Percentiles rank a stretch among this genome's conserved stretches.
Evolutionary conservation across 345 rosid species (phyloP).

Genomic region (Pseudoturritis turrita): DNA sequence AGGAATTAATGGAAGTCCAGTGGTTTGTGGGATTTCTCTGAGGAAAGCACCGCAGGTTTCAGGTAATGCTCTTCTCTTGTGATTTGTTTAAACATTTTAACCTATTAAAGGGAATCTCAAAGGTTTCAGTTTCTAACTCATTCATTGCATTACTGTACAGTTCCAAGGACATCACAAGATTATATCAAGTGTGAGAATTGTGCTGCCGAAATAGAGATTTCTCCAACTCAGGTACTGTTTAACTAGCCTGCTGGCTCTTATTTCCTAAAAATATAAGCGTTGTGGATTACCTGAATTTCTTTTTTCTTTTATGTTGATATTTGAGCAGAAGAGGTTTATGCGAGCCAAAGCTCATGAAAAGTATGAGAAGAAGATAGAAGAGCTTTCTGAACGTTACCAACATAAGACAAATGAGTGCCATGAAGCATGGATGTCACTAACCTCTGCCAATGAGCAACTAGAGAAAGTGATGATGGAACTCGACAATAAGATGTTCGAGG

Average conservation of each 20-base stretch:
- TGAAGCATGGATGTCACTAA: slow-evolving; percentile 96
- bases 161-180: slow-evolving; percentile 43
- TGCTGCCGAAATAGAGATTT: slow-evolving; percentile 64
- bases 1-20: slow-evolving; percentile 73
- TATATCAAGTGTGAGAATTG: slow-evolving; percentile 70
- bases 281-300: neutral
- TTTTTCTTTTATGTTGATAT: slow-evolving; percentile 12
- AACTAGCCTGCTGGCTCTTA: slow-evolving; percentile 8
- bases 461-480: slow-evolving; percentile 90
- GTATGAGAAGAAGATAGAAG: slow-evolving; percentile 81
- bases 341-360: slow-evolving; percentile 66
- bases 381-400: slow-evolving; percentile 60
- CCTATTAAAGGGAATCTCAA: neutral
- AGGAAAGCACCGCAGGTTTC: slow-evolving; percentile 58
- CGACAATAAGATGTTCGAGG: slow-evolving; percentile 63
- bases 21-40: slow-evolving; percentile 74
- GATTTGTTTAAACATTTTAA: neutral
- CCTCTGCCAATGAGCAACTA: slow-evolving; percentile 73
- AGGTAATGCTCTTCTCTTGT: slow-evolving; percentile 38
- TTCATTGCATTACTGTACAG: slow-evolving; percentile 35
- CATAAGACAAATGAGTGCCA: slow-evolving; percentile 87
- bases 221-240: slow-evolving; percentile 58
- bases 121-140: neutral
- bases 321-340: slow-evolving; percentile 68
- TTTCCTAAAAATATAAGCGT: neutral